Conservation (phyloP, 1,284 basidiomycete species). For the Boletus sp. region DNA sequence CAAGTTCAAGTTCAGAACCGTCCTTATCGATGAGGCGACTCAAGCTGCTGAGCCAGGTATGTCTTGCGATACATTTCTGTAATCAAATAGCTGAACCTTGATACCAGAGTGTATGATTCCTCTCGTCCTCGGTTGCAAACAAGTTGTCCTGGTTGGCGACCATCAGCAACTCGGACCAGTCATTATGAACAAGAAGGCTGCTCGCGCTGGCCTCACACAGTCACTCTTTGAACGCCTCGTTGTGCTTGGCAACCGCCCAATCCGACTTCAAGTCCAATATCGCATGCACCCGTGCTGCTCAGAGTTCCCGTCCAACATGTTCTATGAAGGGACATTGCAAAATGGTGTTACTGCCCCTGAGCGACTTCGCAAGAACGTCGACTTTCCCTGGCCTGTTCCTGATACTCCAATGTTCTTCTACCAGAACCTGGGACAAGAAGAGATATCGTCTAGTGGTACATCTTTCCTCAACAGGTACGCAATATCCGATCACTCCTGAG, state of each 20-base stretch:
- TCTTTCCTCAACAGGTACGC: constrained; percentile 90
- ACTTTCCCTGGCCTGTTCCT: constrained; percentile 98
- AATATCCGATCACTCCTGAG: constrained; percentile 2
- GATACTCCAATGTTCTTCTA: constrained; percentile 99
- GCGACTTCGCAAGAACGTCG: constrained; percentile 92
- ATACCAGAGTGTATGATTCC: constrained; percentile 96
- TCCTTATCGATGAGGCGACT: constrained; percentile 97
- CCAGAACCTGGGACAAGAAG: constrained; percentile 97
- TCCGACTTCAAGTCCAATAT: constrained; percentile 98
- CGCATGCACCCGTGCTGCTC: constrained; percentile 99
- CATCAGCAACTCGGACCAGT: constrained; percentile 98
- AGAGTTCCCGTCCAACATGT: constrained; percentile 99
- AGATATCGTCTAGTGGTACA: constrained; percentile 97
- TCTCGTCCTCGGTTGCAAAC: constrained; percentile 95
- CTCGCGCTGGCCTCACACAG: constrained; percentile 93
- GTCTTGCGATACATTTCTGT: constrained; percentile 29
- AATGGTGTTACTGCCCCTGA: constrained; percentile 99
- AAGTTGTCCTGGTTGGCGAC: constrained; percentile 97
- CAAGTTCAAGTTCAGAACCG: constrained; percentile 97
- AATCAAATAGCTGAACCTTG: constrained; percentile 13
- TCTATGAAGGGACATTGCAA: constrained; percentile 98
- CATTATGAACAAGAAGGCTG: constrained; percentile 99
- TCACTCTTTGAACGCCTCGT: constrained; percentile 98
- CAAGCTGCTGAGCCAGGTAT: constrained; percentile 95
- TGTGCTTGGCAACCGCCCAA: constrained; percentile 91